Percentiles rank a stretch among this genome's conserved stretches.
Conservation (phyloP, 768 basidiomycete species). For the Hericium erinaceus region DNA sequence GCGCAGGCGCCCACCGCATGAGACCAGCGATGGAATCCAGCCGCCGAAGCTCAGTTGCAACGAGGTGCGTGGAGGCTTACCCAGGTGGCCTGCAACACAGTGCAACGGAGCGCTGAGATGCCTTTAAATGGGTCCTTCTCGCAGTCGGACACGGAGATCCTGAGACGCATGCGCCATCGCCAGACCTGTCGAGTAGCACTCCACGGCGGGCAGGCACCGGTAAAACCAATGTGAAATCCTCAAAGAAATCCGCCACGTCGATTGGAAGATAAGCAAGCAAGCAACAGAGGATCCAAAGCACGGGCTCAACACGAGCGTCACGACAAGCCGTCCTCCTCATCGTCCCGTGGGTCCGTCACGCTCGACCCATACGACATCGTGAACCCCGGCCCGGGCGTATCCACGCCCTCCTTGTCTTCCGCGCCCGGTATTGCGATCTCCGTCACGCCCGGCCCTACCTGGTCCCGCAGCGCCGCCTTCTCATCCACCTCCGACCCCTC, state of each 20-base stretch:
- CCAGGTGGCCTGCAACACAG: too few relatives aligned
- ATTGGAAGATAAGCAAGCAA: neutral
- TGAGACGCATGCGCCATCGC: too few relatives aligned
- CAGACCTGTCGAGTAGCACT: too few relatives aligned
- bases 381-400: neutral
- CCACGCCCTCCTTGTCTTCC: neutral
- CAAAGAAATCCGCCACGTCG: neutral
- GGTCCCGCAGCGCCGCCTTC: neutral
- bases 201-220: too few relatives aligned
- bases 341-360: neutral
- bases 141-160: too few relatives aligned
- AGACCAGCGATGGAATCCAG: too few relatives aligned
- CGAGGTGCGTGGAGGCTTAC: too few relatives aligned
- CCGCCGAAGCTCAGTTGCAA: too few relatives aligned
- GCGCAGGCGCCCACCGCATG: too few relatives aligned
- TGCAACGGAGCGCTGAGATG: too few relatives aligned
- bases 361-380: constrained; percentile 2
- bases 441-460: neutral
- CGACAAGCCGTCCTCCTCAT: neutral
- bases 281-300: neutral
- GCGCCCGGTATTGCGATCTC: neutral
- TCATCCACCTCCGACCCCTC: neutral
- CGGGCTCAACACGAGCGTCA: neutral
- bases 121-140: too few relatives aligned
- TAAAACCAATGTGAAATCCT: neutral